Base-by-base conservation (phyloP, 257 asterid genomes). In the Handroanthus guayacan region DNA sequence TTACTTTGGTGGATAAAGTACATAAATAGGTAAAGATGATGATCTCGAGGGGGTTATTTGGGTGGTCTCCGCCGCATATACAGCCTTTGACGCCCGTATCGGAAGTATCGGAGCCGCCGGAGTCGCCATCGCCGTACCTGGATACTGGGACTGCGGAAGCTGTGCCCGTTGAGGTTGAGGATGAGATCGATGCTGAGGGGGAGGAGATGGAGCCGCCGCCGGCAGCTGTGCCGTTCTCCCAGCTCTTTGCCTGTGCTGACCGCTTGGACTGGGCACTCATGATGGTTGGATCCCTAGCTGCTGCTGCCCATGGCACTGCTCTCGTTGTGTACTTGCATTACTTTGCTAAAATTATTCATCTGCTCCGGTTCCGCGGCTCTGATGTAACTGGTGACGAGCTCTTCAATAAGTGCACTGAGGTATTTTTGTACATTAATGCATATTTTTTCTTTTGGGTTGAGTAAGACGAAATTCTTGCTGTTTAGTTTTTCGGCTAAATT, bases 1-100 rank as follows among this genome's bases (percentile, higher is more conserved):
- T 9, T 48, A 4, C 10, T 9, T 9, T 13, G 60, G 78, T 60
- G 5, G 66, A 0, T 41, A 6, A 20, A 9, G 10, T 44, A 14
- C 4, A 55, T 17, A 44, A n/a, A 51, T 39, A 39, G 77, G 71
- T 36, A 13, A 81, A 77, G 86, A 91, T 92, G 99, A 94, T 94
- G 99, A 92, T 95, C 25, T 91, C 97, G 2, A 87, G 99, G 89
- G 99, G 99, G 25, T 87, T 91, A 71, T 95, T 95, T 47, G 99
- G 99, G 82, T 95, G 98, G 99, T 95, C 99, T 9, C 99, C 98
- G 20, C 98, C 99, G 31, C 98, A 95, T 65, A 92, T 95, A 82
- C 97, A 95, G 83, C 98, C 98, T 37, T 79, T 95, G 83, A 95
- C 99, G 81, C 99, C 99, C 68, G 98, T 95, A 8, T 95, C 99